phyloP scores from a whole-genome alignment of 78 protist species.

The Neovahlkampfia damariscottae region DNA sequence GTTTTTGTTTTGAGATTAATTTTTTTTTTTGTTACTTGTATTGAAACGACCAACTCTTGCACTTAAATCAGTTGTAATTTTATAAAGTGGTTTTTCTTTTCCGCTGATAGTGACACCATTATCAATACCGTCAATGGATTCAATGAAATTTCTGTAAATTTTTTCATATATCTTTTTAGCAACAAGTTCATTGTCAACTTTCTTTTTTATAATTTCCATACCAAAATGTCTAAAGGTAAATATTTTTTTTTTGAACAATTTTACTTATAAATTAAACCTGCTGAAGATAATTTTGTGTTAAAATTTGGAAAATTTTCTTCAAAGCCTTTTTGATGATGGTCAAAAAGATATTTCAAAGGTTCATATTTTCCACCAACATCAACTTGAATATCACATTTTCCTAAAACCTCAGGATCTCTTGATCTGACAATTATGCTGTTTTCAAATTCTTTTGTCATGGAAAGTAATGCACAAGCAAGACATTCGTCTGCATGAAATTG shows the following conservation, averaged over 20 bases:
- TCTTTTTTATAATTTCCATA: conserved; percentile 35
- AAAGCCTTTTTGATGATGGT: conserved; percentile 81
- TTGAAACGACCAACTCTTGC: conserved; percentile 31
- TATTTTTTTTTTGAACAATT: too few relatives aligned
- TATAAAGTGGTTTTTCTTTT: conserved; percentile 8
- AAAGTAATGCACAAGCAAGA: conserved; percentile 61
- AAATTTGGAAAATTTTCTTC: conserved; percentile 13
- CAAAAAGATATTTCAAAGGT: conserved; percentile 40
- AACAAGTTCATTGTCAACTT: not conserved
- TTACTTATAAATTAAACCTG: conserved; percentile 28
- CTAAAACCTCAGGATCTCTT: conserved; percentile 47
- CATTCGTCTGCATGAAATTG: conserved; percentile 83
- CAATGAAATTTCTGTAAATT: conserved; percentile 30
- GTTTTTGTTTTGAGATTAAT: not conserved
- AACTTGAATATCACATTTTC: conserved; percentile 32
- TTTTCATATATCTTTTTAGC: conserved; percentile 24
- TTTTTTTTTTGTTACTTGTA: not conserved
- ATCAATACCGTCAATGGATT: conserved; percentile 72
- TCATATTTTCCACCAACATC: conserved; percentile 83
- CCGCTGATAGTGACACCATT: conserved; percentile 48
- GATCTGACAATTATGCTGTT: conserved; percentile 46
- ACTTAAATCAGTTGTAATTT: conserved; percentile 18
- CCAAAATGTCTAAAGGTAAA: too few relatives aligned
- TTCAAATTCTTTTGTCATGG: conserved; percentile 15
- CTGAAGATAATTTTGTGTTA: conserved; percentile 18